Evolutionary conservation across 495 filamentous ascomycete genomes (phyloP).

Genomic region (Rhizodiscina lignyota): DNA sequence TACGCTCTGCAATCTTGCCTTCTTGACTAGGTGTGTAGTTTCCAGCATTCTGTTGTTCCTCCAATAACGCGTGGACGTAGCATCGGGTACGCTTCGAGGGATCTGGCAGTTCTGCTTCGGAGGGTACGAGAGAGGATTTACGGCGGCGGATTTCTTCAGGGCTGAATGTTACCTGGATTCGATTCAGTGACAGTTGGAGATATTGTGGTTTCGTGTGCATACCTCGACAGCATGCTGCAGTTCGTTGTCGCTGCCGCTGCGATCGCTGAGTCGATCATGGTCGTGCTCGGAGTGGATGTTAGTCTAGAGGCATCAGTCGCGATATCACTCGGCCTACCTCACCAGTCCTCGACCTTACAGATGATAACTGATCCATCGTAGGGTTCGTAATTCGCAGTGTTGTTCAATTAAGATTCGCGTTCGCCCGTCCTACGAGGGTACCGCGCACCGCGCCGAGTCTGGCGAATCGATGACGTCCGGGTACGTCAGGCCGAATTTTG

Average conservation of each 20-base stretch:
- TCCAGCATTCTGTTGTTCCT: constrained; percentile 26
- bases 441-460: too few species aligned
- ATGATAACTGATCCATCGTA: neutral
- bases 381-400: too few species aligned
- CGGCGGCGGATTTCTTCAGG: constrained; percentile 55
- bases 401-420: too few species aligned
- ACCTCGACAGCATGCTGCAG: constrained; percentile 14
- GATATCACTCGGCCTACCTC: neutral
- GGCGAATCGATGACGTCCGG: too few species aligned
- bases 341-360: constrained; percentile 1
- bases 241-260: constrained; percentile 7
- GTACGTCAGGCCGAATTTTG: too few species aligned
- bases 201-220: too few species aligned
- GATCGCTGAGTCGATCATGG: neutral
- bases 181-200: too few species aligned
- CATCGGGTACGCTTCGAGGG: constrained; percentile 45
- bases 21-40: constrained; percentile 12
- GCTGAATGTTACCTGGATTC: constrained; percentile 60
- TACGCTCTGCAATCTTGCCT: constrained; percentile 11
- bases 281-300: constrained; percentile 11
- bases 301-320: neutral
- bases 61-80: constrained; percentile 70
- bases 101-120: constrained; percentile 27
- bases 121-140: constrained; percentile 67
- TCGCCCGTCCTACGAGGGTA: too few species aligned